These are phyloP conservation scores for Inonotus obliquus DNA, from an alignment of 1,284 basidiomycete genomes.

Conservation along the genomic window DNA sequence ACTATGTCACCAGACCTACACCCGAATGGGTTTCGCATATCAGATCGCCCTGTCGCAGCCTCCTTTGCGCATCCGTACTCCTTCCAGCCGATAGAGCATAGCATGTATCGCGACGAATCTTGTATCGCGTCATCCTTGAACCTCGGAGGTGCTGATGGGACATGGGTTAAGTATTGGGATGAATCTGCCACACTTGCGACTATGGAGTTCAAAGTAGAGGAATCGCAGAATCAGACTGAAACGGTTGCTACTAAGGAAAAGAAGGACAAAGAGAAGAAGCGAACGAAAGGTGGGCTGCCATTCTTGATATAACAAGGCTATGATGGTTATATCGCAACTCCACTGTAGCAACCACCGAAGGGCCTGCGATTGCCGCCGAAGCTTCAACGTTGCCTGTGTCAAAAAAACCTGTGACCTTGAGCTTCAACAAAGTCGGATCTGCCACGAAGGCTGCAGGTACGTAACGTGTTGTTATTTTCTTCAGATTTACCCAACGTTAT, in stretches of 20 bases:
- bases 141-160: slow-evolving; percentile 63
- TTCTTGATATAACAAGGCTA: slow-evolving; percentile 7
- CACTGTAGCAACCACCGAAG: slow-evolving; percentile 17
- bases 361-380: slow-evolving; percentile 32
- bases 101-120: slow-evolving; percentile 68
- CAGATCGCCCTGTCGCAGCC: slow-evolving; percentile 78
- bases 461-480: background rate
- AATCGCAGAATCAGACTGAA: slow-evolving; percentile 39
- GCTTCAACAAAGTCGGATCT: slow-evolving; percentile 50
- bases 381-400: slow-evolving; percentile 66
- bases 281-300: slow-evolving; percentile 26
- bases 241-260: slow-evolving; percentile 44
- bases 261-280: slow-evolving; percentile 52
- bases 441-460: slow-evolving; percentile 1
- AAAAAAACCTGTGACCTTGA: slow-evolving; percentile 73
- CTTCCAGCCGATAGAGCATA: slow-evolving; percentile 73
- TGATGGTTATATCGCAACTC: slow-evolving; percentile 11
- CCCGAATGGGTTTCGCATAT: slow-evolving; percentile 84
- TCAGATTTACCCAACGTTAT: background rate
- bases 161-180: slow-evolving; percentile 82
- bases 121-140: slow-evolving; percentile 58
- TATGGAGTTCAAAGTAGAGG: slow-evolving; percentile 76
- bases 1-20: slow-evolving; percentile 80
- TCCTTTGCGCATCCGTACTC: slow-evolving; percentile 86
- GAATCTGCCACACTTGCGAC: slow-evolving; percentile 66